Evolutionary conservation across 1,284 basidiomycete genomes (phyloP).

Genomic region (Cryptococcus sp.): DNA sequence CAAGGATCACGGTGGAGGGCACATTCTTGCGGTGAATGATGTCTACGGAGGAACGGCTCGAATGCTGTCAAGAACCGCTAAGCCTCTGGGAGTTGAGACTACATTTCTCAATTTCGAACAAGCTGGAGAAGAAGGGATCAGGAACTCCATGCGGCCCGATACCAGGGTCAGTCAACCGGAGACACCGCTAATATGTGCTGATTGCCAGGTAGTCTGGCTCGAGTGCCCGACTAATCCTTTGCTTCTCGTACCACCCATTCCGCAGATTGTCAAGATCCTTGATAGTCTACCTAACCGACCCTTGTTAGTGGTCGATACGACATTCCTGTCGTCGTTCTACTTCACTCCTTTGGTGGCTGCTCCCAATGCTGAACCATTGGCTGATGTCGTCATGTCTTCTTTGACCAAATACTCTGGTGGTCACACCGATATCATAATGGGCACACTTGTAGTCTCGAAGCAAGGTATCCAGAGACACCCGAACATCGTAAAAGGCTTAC

Average conservation of each 20-base stretch:
- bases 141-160: slow-evolving; percentile 64
- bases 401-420: slow-evolving; percentile 92
- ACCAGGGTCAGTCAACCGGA: slow-evolving; percentile 62
- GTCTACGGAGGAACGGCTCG: slow-evolving; percentile 91
- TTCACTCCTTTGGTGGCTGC: slow-evolving; percentile 76
- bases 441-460: slow-evolving; percentile 61
- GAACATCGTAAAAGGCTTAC: slow-evolving; percentile 51
- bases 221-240: slow-evolving; percentile 95
- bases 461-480: slow-evolving; percentile 12
- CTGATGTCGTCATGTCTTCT: slow-evolving; percentile 48
- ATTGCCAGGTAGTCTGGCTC: slow-evolving; percentile 80
- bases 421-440: slow-evolving; percentile 88
- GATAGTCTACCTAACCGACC: slow-evolving; percentile 53
- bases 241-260: slow-evolving; percentile 56
- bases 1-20: slow-evolving; percentile 55
- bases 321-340: slow-evolving; percentile 88
- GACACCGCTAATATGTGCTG: slow-evolving; percentile 2
- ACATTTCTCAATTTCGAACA: slow-evolving; percentile 82
- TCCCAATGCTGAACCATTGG: slow-evolving; percentile 47
- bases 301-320: slow-evolving; percentile 85
- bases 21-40: slow-evolving; percentile 82
- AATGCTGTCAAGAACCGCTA: slow-evolving; percentile 68
- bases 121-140: slow-evolving; percentile 61
- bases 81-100: slow-evolving; percentile 67
- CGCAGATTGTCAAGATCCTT: slow-evolving; percentile 70